phyloP scores from a whole-genome alignment of 1,139 yeast species.

The Pichia sp. region DNA sequence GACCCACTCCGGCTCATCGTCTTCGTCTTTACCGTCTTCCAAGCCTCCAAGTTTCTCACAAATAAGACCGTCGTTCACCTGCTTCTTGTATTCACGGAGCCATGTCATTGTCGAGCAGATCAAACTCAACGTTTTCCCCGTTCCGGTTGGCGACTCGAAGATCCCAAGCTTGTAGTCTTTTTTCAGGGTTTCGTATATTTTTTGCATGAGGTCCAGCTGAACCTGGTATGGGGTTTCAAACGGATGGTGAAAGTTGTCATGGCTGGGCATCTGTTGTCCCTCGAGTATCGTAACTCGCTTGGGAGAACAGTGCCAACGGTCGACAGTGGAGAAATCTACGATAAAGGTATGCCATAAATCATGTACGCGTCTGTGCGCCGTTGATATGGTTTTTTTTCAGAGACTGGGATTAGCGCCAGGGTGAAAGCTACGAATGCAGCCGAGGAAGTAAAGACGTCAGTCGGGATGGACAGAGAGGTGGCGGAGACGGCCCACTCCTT shows the following conservation, averaged over 20 bases:
- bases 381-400: too few species aligned
- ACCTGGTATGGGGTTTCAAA: slow-evolving; percentile 70
- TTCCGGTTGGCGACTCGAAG: slow-evolving; percentile 94
- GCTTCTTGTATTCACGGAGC: slow-evolving; percentile 60
- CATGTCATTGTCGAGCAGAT: slow-evolving; percentile 86
- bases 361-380: too few species aligned
- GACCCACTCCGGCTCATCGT: slow-evolving; percentile 57
- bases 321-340: too few species aligned
- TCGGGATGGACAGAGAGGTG: too few species aligned
- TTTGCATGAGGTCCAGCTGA: slow-evolving; percentile 72
- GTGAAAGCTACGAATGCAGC: too few species aligned
- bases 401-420: too few species aligned
- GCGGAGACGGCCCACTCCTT: too few species aligned
- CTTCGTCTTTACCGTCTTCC: slow-evolving; percentile 31
- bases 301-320: not conserved
- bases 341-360: too few species aligned
- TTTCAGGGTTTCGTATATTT: slow-evolving; percentile 61
- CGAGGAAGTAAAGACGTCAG: too few species aligned
- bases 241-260: slow-evolving; percentile 60
- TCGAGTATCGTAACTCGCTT: not conserved
- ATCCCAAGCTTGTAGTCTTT: slow-evolving; percentile 65
- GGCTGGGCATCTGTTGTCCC: not conserved
- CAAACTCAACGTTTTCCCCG: slow-evolving; percentile 85
- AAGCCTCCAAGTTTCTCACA: slow-evolving; percentile 12
- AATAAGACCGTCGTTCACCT: slow-evolving; percentile 22